These are phyloP conservation scores for Yamadazyma atmosphaerica DNA, from an alignment of 1,139 yeast species.

Conservation along the genomic window DNA sequence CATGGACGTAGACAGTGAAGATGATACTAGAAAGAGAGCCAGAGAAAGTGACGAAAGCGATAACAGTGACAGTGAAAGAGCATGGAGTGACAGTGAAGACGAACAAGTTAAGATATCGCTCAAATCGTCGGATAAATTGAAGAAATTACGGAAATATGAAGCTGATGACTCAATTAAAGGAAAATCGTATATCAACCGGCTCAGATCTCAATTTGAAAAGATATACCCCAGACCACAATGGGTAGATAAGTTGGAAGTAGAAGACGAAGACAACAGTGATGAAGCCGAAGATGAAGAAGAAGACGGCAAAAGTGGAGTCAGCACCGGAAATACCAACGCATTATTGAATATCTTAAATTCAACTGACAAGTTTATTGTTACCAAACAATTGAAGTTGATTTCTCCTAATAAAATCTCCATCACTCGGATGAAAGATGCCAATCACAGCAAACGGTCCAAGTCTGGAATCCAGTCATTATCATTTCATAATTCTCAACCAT, in stretches of 20 bases:
- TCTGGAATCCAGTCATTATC: conserved; percentile 81
- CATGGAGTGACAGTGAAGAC: conserved; percentile 95
- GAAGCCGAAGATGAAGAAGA: conserved; percentile 17
- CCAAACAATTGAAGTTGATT: conserved; percentile 55
- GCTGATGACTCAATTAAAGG: conserved; percentile 65
- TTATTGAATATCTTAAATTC: conserved; percentile 60
- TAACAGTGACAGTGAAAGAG: conserved; percentile 43
- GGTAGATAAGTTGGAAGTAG: conserved; percentile 54
- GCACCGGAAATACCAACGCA: conserved; percentile 40
- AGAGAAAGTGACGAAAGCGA: conserved; percentile 20
- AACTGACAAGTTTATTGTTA: conserved; percentile 55
- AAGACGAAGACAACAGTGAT: conserved; percentile 22
- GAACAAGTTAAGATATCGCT: conserved; percentile 69
- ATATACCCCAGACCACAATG: conserved; percentile 88
- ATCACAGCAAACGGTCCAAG: conserved; percentile 62
- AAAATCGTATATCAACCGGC: conserved; percentile 63
- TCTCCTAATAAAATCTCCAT: conserved; percentile 75
- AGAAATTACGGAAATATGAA: conserved; percentile 68
- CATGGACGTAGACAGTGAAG: conserved; percentile 38
- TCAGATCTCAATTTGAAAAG: conserved; percentile 82
- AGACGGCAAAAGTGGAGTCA: conserved; percentile 13
- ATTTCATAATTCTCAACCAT: conserved; percentile 85
- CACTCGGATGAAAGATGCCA: conserved; percentile 82
- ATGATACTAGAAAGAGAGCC: conserved; percentile 26
- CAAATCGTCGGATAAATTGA: conserved; percentile 56